Conservation (phyloP, 305 asterid species). For the Fraxinus sp. region DNA sequence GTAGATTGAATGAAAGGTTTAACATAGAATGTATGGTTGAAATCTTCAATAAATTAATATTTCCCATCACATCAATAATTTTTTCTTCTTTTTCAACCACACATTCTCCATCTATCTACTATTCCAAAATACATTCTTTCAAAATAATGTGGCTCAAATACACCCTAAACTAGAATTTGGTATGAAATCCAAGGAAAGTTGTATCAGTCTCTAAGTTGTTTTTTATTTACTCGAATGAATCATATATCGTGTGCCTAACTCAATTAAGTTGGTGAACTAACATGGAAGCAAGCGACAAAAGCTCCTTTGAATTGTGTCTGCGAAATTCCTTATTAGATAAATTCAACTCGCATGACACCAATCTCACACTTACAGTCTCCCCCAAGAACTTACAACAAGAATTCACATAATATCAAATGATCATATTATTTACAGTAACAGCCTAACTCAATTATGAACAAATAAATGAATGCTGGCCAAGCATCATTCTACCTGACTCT, state of each 20-base stretch:
- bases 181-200: neutral
- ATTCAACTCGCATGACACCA: neutral
- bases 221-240: neutral
- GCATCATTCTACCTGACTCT: neutral
- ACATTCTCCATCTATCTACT: no score
- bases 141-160: no score
- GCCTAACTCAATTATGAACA: neutral
- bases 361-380: neutral
- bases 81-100: no score
- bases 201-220: neutral
- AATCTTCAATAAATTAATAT: no score
- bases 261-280: neutral
- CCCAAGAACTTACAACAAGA: neutral
- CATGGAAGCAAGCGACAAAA: neutral
- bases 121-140: no score
- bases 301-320: neutral
- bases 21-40: no score
- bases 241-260: neutral
- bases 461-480: conserved; percentile 5
- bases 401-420: neutral
- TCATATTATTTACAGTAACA: neutral
- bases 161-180: neutral
- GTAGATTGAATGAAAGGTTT: no score
- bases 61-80: no score
- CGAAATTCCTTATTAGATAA: neutral